These are phyloP conservation scores for Aspergillus intermedius DNA, from an alignment of 2,329 filamentous ascomycete genomes.

Conservation along the genomic window DNA sequence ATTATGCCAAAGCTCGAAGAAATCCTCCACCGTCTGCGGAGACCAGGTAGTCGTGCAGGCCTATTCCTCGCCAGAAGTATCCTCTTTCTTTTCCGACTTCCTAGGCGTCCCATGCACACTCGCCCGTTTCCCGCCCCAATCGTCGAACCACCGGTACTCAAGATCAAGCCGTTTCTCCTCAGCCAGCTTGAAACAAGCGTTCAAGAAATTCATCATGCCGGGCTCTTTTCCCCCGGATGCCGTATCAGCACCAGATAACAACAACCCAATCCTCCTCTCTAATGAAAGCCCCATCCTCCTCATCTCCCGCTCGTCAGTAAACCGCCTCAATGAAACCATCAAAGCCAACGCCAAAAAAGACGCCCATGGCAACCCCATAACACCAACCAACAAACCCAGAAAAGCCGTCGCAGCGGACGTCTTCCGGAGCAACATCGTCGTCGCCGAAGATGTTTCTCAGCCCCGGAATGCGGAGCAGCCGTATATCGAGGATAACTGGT, in stretches of 20 bases:
- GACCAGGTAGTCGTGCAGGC: slow-evolving; percentile 65
- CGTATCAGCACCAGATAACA: slow-evolving; percentile 47
- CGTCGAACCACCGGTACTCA: slow-evolving; percentile 56
- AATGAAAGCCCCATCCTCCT: slow-evolving; percentile 93
- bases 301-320: slow-evolving; percentile 72
- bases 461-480: slow-evolving; percentile 47
- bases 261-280: slow-evolving; percentile 63
- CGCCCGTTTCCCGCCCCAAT: slow-evolving; percentile 71
- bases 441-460: slow-evolving; percentile 49
- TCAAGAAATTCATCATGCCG: slow-evolving; percentile 36
- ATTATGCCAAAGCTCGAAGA: slow-evolving; percentile 40
- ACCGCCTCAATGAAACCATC: slow-evolving; percentile 69
- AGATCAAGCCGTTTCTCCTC: slow-evolving; percentile 72
- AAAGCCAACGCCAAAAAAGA: slow-evolving; percentile 41
- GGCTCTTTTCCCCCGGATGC: slow-evolving; percentile 47
- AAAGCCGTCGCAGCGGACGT: slow-evolving; percentile 62
- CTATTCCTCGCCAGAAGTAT: slow-evolving; percentile 62
- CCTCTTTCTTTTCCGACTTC: slow-evolving; percentile 67
- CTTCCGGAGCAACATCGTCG: slow-evolving; percentile 83
- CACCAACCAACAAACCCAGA: slow-evolving; percentile 39
- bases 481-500: slow-evolving; percentile 79
- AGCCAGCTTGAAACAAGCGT: slow-evolving; percentile 41
- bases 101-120: slow-evolving; percentile 75
- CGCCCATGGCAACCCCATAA: background rate
- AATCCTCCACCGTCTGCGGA: slow-evolving; percentile 69